Conservation (phyloP, 2,329 filamentous ascomycete species). For the Paracorniculantispora psalliotae region DNA sequence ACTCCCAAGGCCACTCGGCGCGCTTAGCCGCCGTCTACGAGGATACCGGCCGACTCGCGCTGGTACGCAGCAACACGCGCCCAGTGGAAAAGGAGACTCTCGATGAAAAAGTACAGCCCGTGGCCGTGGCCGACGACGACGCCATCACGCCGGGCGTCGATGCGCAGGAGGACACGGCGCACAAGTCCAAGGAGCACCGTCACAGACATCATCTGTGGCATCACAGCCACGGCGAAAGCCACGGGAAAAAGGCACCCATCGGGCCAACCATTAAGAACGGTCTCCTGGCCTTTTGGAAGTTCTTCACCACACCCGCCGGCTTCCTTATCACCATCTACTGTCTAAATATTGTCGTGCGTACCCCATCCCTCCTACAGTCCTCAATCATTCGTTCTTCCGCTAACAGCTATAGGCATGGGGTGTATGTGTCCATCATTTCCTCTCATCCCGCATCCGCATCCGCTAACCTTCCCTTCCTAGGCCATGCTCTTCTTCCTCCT, state of each 20-base stretch:
- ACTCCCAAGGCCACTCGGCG: constrained; percentile 25
- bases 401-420: constrained; percentile 20
- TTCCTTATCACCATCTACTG: constrained; percentile 27
- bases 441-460: background rate
- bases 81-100: background rate
- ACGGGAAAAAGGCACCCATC: constrained; percentile 21
- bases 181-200: constrained; percentile 1
- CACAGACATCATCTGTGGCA: constrained; percentile 15
- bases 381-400: background rate
- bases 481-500: constrained; percentile 11
- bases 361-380: no score
- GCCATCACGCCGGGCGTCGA: background rate
- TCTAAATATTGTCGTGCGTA: constrained; percentile 26
- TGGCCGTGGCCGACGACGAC: background rate
- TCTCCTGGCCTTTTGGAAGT: constrained; percentile 25
- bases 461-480: constrained; percentile 1
- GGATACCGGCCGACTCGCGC: constrained; percentile 20
- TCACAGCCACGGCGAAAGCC: constrained; percentile 17
- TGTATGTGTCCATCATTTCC: constrained; percentile 17
- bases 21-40: constrained; percentile 23
- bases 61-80: constrained; percentile 17
- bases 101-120: background rate
- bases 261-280: constrained; percentile 21
- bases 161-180: background rate
- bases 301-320: constrained; percentile 24